Percentiles rank a stretch among this genome's conserved stretches.
phyloP scores from a whole-genome alignment of 2,329 filamentous ascomycete genomes.

The Fusarium scirpi region DNA sequence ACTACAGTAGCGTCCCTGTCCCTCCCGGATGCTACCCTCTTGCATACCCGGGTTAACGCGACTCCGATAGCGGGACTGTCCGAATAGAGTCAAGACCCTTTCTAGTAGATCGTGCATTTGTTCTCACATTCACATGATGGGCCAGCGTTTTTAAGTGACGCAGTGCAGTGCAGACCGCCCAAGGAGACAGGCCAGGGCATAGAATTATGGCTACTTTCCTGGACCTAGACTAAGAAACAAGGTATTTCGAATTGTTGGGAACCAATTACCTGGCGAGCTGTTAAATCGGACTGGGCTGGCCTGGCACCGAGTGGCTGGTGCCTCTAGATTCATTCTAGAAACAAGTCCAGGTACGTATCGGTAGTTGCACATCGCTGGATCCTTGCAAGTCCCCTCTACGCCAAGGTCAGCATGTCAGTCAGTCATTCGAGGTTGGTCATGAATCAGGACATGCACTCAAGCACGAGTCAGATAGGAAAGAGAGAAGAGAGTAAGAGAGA shows the following conservation, averaged over 20 bases:
- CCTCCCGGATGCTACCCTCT: slow-evolving; percentile 15
- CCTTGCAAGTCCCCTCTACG: slow-evolving; percentile 16
- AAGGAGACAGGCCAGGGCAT: background rate
- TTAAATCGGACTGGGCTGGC: background rate
- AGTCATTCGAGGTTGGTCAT: slow-evolving; percentile 28
- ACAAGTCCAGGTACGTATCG: slow-evolving; percentile 24
- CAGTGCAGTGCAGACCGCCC: slow-evolving; percentile 31
- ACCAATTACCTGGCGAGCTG: slow-evolving; percentile 24
- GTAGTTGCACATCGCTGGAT: slow-evolving; percentile 21
- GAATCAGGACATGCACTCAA: slow-evolving; percentile 31
- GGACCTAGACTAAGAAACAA: slow-evolving; percentile 7
- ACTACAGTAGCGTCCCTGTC: background rate
- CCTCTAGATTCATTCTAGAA: slow-evolving; percentile 28
- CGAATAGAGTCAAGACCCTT: slow-evolving; percentile 20
- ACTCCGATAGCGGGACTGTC: slow-evolving; percentile 31
- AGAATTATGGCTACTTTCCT: background rate
- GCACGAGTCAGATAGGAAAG: slow-evolving; percentile 23
- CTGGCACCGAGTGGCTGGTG: slow-evolving; percentile 16
- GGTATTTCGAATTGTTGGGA: slow-evolving; percentile 18
- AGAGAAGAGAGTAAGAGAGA: background rate
- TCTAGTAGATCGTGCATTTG: slow-evolving; percentile 5
- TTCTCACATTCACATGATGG: slow-evolving; percentile 23
- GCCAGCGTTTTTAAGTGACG: slow-evolving; percentile 7
- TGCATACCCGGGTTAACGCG: slow-evolving; percentile 24
- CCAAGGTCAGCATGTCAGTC: slow-evolving; percentile 12